These are phyloP conservation scores for Starmerella stigmatis DNA, from an alignment of 805 yeast species.

Conservation along the genomic window DNA sequence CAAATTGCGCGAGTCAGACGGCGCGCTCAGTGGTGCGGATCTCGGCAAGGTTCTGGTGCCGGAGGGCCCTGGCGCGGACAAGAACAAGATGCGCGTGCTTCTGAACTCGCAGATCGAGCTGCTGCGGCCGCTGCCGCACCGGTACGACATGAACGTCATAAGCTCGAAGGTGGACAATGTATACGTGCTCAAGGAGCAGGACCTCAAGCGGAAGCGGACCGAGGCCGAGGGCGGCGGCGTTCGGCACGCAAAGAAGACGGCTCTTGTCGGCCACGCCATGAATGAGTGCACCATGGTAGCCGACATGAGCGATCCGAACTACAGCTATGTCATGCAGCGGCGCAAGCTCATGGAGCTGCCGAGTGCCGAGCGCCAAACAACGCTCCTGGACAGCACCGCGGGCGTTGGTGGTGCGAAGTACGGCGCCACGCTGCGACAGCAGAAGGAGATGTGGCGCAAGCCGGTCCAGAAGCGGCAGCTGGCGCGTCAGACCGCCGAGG, in stretches of 20 bases:
- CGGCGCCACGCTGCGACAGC: constrained; percentile 30
- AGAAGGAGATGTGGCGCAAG: constrained; percentile 23
- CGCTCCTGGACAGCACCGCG: constrained; percentile 65
- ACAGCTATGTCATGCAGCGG: constrained; percentile 50
- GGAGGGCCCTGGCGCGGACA: constrained; percentile 22
- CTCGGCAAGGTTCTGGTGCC: constrained; percentile 69
- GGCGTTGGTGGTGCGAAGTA: constrained; percentile 47
- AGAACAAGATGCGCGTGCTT: constrained; percentile 30
- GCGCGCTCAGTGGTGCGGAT: constrained; percentile 56
- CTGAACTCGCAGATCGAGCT: constrained; percentile 33
- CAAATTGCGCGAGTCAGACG: constrained; percentile 55
- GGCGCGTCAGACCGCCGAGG: constrained; percentile 44
- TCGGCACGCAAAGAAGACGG: constrained; percentile 49
- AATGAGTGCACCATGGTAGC: constrained; percentile 91
- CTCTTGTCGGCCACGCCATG: constrained; percentile 72
- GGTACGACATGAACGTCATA: constrained; percentile 68
- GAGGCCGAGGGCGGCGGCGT: constrained; percentile 11
- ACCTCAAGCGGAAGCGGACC: constrained; percentile 39
- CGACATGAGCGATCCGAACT: constrained; percentile 58
- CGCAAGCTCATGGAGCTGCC: constrained; percentile 40
- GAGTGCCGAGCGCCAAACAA: constrained; percentile 44
- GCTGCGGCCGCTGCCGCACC: constrained; percentile 59
- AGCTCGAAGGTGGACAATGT: constrained; percentile 76
- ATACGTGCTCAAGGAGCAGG: constrained; percentile 79
- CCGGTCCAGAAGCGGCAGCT: constrained; percentile 27